Conservation (phyloP, 345 rosid species). For the Citrus maxima region DNA sequence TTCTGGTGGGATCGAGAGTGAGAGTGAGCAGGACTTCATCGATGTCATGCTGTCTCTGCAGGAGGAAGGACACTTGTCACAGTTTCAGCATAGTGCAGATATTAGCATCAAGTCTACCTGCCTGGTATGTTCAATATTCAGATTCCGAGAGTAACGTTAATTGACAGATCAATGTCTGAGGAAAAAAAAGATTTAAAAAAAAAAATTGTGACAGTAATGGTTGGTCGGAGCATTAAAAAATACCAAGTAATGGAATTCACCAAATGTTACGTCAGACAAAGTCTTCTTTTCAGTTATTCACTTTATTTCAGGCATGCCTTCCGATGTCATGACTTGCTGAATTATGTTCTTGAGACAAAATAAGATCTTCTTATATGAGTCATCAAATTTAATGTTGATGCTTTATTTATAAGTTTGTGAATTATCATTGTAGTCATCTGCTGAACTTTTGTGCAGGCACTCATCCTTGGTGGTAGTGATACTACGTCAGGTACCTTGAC, state of each 20-base stretch:
- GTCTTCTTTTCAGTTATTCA: not conserved
- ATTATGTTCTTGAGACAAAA: too few relatives aligned
- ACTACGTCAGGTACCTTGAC: conserved; percentile 43
- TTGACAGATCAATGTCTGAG: not conserved
- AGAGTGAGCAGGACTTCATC: conserved; percentile 41
- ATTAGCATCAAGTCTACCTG: conserved; percentile 55
- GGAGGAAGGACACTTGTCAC: conserved; percentile 34
- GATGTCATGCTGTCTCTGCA: conserved; percentile 53
- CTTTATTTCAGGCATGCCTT: too few relatives aligned
- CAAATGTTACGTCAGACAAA: not conserved
- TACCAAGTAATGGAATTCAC: not conserved
- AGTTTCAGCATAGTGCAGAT: conserved; percentile 38
- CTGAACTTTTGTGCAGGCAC: conserved; percentile 26
- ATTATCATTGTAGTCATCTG: not conserved
- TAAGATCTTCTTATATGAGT: too few relatives aligned
- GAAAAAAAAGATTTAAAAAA: too few relatives aligned
- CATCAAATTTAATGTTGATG: not conserved
- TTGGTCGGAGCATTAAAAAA: not conserved
- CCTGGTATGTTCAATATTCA: conserved; percentile 34
- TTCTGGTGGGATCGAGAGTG: conserved; percentile 3
- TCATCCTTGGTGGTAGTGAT: conserved; percentile 51
- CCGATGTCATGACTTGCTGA: not conserved
- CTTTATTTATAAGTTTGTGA: not conserved
- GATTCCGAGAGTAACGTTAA: not conserved
- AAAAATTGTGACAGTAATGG: not conserved